phyloP scores from a whole-genome alignment of 2,329 filamentous ascomycete species.

The Dactylellina drechsleri region DNA sequence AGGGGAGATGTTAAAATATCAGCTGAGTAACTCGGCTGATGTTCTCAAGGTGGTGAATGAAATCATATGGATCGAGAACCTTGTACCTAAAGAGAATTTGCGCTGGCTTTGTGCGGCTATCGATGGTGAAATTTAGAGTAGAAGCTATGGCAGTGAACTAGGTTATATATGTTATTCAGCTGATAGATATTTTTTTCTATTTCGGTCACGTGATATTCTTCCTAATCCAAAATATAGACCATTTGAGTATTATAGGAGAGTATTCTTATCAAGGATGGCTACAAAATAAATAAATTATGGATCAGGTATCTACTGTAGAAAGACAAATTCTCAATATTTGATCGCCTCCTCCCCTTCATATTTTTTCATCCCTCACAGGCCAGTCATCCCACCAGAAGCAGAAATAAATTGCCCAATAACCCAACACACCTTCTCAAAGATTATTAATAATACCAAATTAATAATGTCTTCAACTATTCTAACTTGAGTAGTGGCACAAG shows the following conservation, averaged over 20 bases:
- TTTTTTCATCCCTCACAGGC: slow-evolving; percentile 15
- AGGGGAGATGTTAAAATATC: slow-evolving; percentile 20
- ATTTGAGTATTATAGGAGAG: no score
- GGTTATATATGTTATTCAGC: no score
- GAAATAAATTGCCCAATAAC: slow-evolving; percentile 64
- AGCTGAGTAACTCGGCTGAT: slow-evolving; percentile 11
- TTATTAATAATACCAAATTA: slow-evolving; percentile 63
- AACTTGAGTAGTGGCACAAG: slow-evolving; percentile 60
- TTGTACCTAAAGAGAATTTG: slow-evolving; percentile 18
- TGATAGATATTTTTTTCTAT: no score
- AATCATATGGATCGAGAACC: slow-evolving; percentile 27
- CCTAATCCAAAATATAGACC: no score
- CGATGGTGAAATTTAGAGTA: slow-evolving; percentile 13
- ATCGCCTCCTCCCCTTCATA: no score
- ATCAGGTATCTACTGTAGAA: no score
- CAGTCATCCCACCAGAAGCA: slow-evolving; percentile 61
- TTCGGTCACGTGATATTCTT: no score
- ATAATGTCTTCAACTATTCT: slow-evolving; percentile 63
- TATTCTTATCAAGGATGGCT: no score
- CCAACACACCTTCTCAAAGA: slow-evolving; percentile 63
- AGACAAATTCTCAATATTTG: no score
- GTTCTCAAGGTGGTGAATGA: slow-evolving; percentile 20
- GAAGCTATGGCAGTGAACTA: not conserved
- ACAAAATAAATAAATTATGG: no score
- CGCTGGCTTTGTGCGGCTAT: slow-evolving; percentile 16